A percentile compares a stretch with the other conserved stretches of the same genome.
These are phyloP conservation scores for Trypanosomatidae sp. DNA, from an alignment of 208 protist genomes.

Conservation along the genomic window DNA sequence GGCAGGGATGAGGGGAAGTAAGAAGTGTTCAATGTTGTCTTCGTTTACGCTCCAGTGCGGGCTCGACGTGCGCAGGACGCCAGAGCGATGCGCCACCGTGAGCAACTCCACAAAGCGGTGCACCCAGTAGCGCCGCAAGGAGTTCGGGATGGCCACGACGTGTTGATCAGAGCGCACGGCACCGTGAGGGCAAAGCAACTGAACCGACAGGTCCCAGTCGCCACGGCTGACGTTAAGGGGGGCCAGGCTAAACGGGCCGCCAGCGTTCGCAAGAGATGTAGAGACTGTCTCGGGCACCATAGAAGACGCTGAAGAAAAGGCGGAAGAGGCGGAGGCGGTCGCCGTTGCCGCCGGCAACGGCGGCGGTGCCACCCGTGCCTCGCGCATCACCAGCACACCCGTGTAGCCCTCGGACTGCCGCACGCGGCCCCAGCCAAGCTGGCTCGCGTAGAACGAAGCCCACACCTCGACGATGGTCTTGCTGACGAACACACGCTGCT, in stretches of 20 bases:
- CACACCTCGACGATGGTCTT: slow-evolving; percentile 47
- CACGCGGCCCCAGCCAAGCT: slow-evolving; percentile 30
- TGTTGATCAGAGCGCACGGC: slow-evolving; percentile 38
- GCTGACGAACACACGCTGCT: slow-evolving; percentile 48
- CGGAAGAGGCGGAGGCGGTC: background rate
- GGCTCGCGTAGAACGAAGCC: slow-evolving; percentile 33
- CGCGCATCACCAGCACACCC: slow-evolving; percentile 36
- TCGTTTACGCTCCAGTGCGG: slow-evolving; percentile 24
- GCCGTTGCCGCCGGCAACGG: background rate
- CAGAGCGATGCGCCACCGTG: slow-evolving; percentile 26
- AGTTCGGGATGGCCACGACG: slow-evolving; percentile 41
- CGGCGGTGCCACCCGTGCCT: slow-evolving; percentile 15
- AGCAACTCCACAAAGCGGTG: slow-evolving; percentile 37
- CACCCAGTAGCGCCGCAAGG: slow-evolving; percentile 53
- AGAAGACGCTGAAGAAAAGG: background rate
- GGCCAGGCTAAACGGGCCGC: background rate
- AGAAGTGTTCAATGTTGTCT: slow-evolving; percentile 19
- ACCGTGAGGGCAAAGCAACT: slow-evolving; percentile 53
- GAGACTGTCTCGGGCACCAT: slow-evolving; percentile 16
- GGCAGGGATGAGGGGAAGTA: slow-evolving; percentile 39
- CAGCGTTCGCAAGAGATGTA: slow-evolving; percentile 1
- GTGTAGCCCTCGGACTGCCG: slow-evolving; percentile 59
- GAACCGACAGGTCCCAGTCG: slow-evolving; percentile 19
- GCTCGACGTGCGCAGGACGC: slow-evolving; percentile 18
- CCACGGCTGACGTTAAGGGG: slow-evolving; percentile 13